Conservation (phyloP, 73 alveolate genomes). For the Effrenium voratum region DNA sequence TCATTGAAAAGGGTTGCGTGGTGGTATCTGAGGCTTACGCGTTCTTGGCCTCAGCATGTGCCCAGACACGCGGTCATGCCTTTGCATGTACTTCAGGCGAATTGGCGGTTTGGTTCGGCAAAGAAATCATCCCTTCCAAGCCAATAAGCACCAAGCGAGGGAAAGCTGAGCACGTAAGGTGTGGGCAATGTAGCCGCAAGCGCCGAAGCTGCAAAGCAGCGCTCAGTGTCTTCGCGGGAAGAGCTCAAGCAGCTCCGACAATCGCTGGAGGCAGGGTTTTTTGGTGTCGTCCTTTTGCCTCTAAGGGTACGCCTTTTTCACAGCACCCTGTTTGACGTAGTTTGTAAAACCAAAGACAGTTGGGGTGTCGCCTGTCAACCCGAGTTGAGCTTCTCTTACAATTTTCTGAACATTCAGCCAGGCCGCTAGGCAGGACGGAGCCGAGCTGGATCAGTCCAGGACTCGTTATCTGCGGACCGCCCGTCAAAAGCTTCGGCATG, state of each 20-base stretch:
- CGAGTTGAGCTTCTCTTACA: neutral
- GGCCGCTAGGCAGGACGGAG: conserved; percentile 68
- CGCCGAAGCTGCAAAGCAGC: conserved; percentile 74
- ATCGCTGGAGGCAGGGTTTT: conserved; percentile 40
- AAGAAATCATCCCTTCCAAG: neutral
- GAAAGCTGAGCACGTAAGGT: neutral
- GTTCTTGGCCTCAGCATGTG: conserved; percentile 9
- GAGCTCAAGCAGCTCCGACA: conserved; percentile 48
- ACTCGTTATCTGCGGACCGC: neutral
- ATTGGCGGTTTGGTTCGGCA: neutral
- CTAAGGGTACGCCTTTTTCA: neutral
- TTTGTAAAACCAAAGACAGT: neutral
- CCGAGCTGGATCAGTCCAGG: conserved; percentile 29
- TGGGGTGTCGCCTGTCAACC: neutral
- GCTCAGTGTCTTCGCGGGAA: conserved; percentile 40
- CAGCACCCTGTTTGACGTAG: neutral
- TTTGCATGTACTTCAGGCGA: too few species aligned
- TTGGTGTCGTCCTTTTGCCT: neutral
- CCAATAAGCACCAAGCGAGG: neutral
- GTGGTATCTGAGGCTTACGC: neutral
- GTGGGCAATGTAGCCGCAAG: conserved; percentile 72
- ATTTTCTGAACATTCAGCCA: neutral
- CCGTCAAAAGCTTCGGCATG: neutral
- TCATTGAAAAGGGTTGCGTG: too few species aligned
- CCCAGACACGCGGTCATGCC: too few species aligned